Evolutionary conservation across 345 rosid genomes (phyloP), one percentile per base, ranked within the genome.

Genomic region (Citropsis articulata): DNA sequence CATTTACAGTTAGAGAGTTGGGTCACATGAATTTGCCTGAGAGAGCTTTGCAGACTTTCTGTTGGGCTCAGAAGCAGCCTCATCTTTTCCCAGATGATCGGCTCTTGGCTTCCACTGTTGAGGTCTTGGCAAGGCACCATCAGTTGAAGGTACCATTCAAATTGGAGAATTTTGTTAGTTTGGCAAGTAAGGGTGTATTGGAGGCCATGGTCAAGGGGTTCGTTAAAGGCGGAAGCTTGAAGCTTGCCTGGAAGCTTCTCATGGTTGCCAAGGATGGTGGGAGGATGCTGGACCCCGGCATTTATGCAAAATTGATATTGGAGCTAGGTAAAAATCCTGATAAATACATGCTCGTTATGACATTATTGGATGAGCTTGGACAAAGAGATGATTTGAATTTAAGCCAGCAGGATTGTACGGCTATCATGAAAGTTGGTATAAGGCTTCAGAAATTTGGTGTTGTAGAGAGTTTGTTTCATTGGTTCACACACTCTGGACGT

Each of bases 181-280:
- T 87, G 78, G 90, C 91, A 1, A 93, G 88, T 65, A 77, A 91
- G 81, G 81, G 89, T 24, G 93, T 95, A 70, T 87, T 95, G 4
- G 98, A 95, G 79, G 97, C 98, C 6, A 92, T 91, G 98, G 84
- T 86, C 75, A 90, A 75, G 69, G 97, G 98, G 6, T 91, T 93
- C 45, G 82, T 91, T 40, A 81, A 75, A 85, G 97, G 95, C 24
- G 89, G 97, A 45, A 89, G 85, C 81, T 77, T 92, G 80, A 86
- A 83, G 65, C 83, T 93, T 62, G 98, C 95, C 16, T 79, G 89
- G 92, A 91, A 88, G 81, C 90, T 95, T 81, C 76, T 95, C 48
- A 12, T 69, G n/a, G 77, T 87, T 62, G 88, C 93, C 2, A 88
- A 83, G 88, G 69, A 83, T 53, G 72, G 83, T 66, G 88, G 89